Evolutionary conservation across 257 asterid species (phyloP).

Genomic region (Haberlea rhodopensis): DNA sequence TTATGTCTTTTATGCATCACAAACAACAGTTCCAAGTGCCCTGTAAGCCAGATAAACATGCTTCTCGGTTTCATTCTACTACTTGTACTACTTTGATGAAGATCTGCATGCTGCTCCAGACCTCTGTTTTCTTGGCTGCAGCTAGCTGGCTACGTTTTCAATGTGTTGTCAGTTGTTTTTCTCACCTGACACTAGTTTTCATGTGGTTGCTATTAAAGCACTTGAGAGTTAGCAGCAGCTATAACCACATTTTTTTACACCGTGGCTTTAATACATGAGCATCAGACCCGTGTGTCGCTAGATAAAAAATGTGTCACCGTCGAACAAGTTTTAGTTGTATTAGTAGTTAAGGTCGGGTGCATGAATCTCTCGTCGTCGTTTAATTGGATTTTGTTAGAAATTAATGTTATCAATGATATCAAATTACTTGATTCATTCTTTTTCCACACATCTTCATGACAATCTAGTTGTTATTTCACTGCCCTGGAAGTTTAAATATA

Average conservation of each 20-base stretch:
- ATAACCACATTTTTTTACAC: background rate
- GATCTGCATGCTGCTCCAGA: background rate
- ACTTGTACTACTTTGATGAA: background rate
- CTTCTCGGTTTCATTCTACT: background rate
- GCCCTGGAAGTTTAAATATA: too few relatives aligned
- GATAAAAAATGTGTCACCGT: background rate
- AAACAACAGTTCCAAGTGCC: background rate
- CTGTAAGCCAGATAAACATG: background rate
- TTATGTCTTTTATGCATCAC: background rate
- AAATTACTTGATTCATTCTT: too few relatives aligned
- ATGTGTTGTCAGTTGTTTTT: background rate
- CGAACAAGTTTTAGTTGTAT: background rate
- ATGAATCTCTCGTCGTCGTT: background rate
- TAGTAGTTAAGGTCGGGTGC: background rate
- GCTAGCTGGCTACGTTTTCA: background rate
- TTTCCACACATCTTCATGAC: too few relatives aligned
- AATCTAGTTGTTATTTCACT: too few relatives aligned
- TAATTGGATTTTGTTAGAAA: background rate
- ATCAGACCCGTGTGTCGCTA: background rate
- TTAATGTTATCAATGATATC: background rate
- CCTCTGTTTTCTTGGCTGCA: background rate
- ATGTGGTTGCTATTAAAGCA: background rate
- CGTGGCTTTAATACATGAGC: background rate
- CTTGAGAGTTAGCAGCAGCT: background rate
- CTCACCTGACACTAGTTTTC: background rate